phyloP scores from a whole-genome alignment of 805 yeast species.

The Pichia cephalocereana region DNA sequence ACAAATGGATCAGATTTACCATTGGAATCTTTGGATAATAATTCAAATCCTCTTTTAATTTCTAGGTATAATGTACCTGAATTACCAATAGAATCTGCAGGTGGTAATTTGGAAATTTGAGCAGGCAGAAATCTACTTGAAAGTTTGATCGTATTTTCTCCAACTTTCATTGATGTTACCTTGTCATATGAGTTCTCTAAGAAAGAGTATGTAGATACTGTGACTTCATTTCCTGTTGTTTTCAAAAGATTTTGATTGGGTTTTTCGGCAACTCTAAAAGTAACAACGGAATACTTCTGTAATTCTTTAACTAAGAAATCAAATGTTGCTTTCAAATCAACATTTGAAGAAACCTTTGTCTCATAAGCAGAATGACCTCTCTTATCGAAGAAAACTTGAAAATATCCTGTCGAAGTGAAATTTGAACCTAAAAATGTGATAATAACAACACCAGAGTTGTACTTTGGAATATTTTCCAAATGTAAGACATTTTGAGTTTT shows the following conservation, averaged over 20 bases:
- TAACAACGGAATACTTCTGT: constrained; percentile 53
- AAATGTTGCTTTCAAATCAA: constrained; percentile 39
- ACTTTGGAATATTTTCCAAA: constrained; percentile 46
- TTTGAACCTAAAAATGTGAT: constrained; percentile 54
- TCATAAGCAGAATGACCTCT: constrained; percentile 56
- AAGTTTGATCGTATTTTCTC: constrained; percentile 42
- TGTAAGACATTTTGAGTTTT: constrained; percentile 41
- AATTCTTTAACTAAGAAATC: constrained; percentile 73
- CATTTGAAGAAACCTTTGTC: constrained; percentile 39
- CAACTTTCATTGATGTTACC: constrained; percentile 47
- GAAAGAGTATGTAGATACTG: constrained; percentile 57
- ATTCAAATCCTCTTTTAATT: constrained; percentile 52
- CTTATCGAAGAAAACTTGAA: constrained; percentile 74
- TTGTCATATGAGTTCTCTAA: constrained; percentile 55
- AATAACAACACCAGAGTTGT: constrained; percentile 70
- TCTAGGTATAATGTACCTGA: constrained; percentile 61
- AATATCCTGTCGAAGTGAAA: constrained; percentile 46
- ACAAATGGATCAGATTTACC: constrained; percentile 93
- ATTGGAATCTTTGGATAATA: constrained; percentile 80
- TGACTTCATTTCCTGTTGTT: constrained; percentile 50
- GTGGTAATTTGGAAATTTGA: constrained; percentile 49
- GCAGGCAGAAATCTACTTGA: constrained; percentile 76
- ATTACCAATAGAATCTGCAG: constrained; percentile 64
- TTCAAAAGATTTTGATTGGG: constrained; percentile 44
- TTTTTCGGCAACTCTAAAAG: constrained; percentile 53